Conservation (phyloP, 1,284 basidiomycete species). For the Veloboletus limbatus region DNA sequence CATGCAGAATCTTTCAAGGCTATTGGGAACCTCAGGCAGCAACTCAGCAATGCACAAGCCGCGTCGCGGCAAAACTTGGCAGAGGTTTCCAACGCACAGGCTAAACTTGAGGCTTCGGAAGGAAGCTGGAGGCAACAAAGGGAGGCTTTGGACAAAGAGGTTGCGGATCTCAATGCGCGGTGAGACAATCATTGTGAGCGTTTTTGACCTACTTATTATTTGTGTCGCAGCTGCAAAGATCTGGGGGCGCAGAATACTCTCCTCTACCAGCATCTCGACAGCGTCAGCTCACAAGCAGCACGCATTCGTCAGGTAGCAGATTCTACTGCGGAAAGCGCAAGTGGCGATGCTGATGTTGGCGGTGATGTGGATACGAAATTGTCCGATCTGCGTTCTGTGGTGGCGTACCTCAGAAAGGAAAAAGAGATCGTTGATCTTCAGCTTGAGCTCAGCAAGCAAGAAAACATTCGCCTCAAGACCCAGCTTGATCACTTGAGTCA, state of each 20-base stretch:
- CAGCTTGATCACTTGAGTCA: conserved; percentile 75
- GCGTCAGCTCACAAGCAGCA: conserved; percentile 78
- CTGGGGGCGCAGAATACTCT: conserved; percentile 75
- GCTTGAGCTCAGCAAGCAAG: conserved; percentile 82
- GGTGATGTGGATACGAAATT: conserved; percentile 59
- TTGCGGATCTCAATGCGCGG: conserved; percentile 69
- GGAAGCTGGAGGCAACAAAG: conserved; percentile 79
- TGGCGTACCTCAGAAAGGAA: conserved; percentile 82
- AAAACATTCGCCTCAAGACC: conserved; percentile 71
- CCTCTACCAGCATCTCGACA: conserved; percentile 83
- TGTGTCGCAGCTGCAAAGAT: conserved; percentile 60
- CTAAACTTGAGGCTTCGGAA: conserved; percentile 69
- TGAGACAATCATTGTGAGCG: conserved; percentile 29
- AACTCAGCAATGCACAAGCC: conserved; percentile 52
- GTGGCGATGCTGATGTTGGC: conserved; percentile 43
- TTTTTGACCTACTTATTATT: background rate
- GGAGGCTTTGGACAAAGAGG: conserved; percentile 73
- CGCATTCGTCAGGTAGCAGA: conserved; percentile 71
- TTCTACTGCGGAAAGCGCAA: conserved; percentile 39
- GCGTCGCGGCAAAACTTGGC: conserved; percentile 55
- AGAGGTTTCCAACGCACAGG: conserved; percentile 69
- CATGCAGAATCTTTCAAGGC: conserved; percentile 82
- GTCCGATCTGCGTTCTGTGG: conserved; percentile 75
- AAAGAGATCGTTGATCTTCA: conserved; percentile 90
- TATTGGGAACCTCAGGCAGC: conserved; percentile 62